phyloP scores from a whole-genome alignment of 495 filamentous ascomycete species.

The Oidiodendron maius region DNA sequence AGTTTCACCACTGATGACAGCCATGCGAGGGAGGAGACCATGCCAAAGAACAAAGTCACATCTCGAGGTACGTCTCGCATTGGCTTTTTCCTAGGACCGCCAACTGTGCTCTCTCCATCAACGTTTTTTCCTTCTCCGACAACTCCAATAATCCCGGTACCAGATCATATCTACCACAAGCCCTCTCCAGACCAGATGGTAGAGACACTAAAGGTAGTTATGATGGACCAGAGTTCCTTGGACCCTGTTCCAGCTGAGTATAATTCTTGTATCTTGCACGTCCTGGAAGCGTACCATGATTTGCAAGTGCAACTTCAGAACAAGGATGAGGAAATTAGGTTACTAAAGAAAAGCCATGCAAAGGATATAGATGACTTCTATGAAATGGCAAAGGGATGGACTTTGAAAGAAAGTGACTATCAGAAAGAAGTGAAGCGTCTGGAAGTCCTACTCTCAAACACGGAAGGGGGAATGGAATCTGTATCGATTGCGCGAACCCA shows the following conservation, averaged over 20 bases:
- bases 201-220: conserved; percentile 21
- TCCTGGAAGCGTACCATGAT: conserved; percentile 22
- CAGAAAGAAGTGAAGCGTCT: conserved; percentile 42
- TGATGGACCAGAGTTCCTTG: conserved; percentile 18
- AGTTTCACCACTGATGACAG: conserved; percentile 4
- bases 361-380: conserved; percentile 18
- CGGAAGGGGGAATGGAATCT: conserved; percentile 38
- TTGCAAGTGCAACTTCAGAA: conserved; percentile 8
- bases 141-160: conserved; percentile 11
- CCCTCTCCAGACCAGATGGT: conserved; percentile 20
- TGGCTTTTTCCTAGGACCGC: neutral
- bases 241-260: conserved; percentile 17
- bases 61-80: conserved; percentile 17
- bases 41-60: neutral
- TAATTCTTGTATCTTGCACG: conserved; percentile 17
- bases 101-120: neutral
- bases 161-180: conserved; percentile 16
- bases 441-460: conserved; percentile 38
- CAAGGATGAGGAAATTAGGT: conserved; percentile 10
- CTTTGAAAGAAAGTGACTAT: conserved; percentile 25
- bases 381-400: conserved; percentile 9
- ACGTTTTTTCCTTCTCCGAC: conserved; percentile 6
- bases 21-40: conserved; percentile 1
- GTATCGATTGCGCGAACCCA: conserved; percentile 38
- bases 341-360: conserved; percentile 12